Base-by-base conservation (phyloP, 805 yeast genomes). In the Teunomyces pallodes region DNA sequence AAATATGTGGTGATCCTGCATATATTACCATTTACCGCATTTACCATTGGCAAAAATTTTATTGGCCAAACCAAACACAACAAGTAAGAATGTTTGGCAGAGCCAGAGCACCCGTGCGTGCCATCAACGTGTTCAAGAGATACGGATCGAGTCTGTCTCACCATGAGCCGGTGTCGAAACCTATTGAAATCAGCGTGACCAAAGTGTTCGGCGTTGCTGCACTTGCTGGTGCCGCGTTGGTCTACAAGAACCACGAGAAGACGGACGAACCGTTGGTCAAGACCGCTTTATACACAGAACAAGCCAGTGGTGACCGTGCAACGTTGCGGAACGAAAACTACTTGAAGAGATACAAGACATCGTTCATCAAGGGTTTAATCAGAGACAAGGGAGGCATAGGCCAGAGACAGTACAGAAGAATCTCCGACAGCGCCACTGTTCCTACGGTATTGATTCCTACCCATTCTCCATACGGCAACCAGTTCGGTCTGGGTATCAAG, bases 321-420 rank as follows among this genome's bases (percentile, higher is more conserved):
- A 59, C 59, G 51, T 58, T 61, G 53, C 65, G 77, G 64, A 64
- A 60, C 49, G 74, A 66, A 46, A 69, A 65, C 47, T 69, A 66
- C 60, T 54, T 61, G 47, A 65, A 66, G 51, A 63, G 67, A 53
- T 72, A 72, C 61, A 67, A 72, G 57, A 60, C 67, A 8, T 72
- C 76, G n/a, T 70, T 72, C 58, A 60, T 72, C 51, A 70, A 69
- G 58, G 67, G 62, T 9, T 69, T 66, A 54, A 72, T 70, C 46
- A 69, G 67, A 58, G 77, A 72, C 54, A 71, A 69, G 55, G 76
- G 77, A 45, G 77, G 77, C 45, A 65, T 72, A 54, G 77, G 77
- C 44, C 75, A 70, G 56, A 67, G 59, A 51, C 74, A 69, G 46
- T 67, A 62, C 58, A 65, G 72, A 56, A 66, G 69, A 62, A 54